phyloP scores from a whole-genome alignment of 2,329 filamentous ascomycete species.

The Setomelanomma holmii region DNA sequence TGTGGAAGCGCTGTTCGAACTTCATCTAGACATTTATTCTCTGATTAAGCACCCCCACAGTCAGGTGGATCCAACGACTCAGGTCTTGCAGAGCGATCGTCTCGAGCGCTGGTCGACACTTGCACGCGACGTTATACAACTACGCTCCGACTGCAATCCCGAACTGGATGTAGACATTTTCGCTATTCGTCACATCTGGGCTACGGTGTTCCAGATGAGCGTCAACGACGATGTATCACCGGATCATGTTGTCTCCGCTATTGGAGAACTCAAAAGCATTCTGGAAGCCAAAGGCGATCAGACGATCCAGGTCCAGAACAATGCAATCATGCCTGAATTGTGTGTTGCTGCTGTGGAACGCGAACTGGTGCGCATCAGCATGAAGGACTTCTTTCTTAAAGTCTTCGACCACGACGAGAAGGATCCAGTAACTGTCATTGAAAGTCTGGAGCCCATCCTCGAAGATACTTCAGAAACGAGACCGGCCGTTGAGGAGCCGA shows the following conservation, averaged over 20 bases:
- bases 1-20: slow-evolving; percentile 68
- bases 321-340: slow-evolving; percentile 85
- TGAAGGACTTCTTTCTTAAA: slow-evolving; percentile 93
- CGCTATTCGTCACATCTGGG: slow-evolving; percentile 69
- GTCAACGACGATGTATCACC: slow-evolving; percentile 63
- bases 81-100: slow-evolving; percentile 63
- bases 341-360: slow-evolving; percentile 84
- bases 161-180: slow-evolving; percentile 50
- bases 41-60: slow-evolving; percentile 68
- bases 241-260: slow-evolving; percentile 67
- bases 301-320: slow-evolving; percentile 75
- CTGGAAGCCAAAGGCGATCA: slow-evolving; percentile 58
- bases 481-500: too few relatives aligned
- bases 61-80: slow-evolving; percentile 60
- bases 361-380: slow-evolving; percentile 90
- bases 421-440: slow-evolving; percentile 84
- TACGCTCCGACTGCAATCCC: slow-evolving; percentile 36
- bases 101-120: slow-evolving; percentile 67
- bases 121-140: slow-evolving; percentile 61
- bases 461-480: slow-evolving; percentile 61
- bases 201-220: slow-evolving; percentile 67
- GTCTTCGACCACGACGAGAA: slow-evolving; percentile 84
- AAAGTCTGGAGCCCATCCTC: slow-evolving; percentile 89
- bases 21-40: slow-evolving; percentile 71
- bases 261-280: slow-evolving; percentile 67